Evolutionary conservation across 2,329 filamentous ascomycete genomes (phyloP).

Genomic region (Sporothrix dimorphospora): DNA sequence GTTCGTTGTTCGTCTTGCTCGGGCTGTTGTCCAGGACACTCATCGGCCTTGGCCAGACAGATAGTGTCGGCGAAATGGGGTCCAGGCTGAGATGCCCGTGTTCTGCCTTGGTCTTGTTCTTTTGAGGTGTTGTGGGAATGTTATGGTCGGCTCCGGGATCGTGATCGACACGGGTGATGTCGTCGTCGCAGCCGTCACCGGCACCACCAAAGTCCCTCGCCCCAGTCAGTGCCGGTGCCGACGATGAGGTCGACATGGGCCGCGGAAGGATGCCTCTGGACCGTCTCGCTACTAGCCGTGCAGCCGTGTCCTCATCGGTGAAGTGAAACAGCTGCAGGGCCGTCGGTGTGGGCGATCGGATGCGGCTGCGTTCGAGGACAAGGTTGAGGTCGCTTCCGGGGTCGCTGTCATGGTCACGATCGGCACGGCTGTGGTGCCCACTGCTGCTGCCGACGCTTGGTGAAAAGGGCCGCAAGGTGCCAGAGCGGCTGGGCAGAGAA

Average conservation of each 20-base stretch:
- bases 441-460: not conserved
- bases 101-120: not conserved
- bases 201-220: not conserved
- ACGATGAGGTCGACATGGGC: conserved; percentile 33
- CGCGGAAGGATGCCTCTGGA: conserved; percentile 18
- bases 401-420: not conserved
- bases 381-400: not conserved
- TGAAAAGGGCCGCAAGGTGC: conserved; percentile 25
- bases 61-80: conserved; percentile 13
- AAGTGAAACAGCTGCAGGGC: conserved; percentile 28
- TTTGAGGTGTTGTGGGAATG: not conserved
- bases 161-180: not conserved
- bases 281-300: not conserved
- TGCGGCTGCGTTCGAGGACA: not conserved
- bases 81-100: not conserved
- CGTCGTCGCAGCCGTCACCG: not conserved
- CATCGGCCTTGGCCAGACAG: conserved; percentile 23
- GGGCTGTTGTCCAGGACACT: not conserved
- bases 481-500: conserved; percentile 28
- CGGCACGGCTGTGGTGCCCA: not conserved
- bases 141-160: no score
- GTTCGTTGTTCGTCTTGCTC: not conserved
- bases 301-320: conserved; percentile 8
- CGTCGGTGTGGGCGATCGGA: conserved; percentile 22
- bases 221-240: conserved; percentile 26